Percentiles rank a stretch among this genome's conserved stretches.
These are phyloP conservation scores for Rhynchospora pubera DNA, from an alignment of 176 grass and related monocot species.

Conservation along the genomic window DNA sequence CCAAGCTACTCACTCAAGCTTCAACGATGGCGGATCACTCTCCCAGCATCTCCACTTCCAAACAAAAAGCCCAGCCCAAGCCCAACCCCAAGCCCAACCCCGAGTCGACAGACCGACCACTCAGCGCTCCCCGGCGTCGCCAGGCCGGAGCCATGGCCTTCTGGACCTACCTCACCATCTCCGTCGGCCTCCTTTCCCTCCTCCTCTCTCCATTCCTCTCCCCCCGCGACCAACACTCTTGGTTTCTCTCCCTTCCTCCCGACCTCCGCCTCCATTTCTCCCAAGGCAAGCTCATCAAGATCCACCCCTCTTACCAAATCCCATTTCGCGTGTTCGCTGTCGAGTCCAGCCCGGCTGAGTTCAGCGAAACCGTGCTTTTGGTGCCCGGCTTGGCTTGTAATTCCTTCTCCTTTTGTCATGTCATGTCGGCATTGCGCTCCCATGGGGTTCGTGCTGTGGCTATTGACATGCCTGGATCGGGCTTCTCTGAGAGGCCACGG, in stretches of 20 bases:
- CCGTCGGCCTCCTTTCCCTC: slow-evolving; percentile 48
- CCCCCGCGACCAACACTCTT: slow-evolving; percentile 11
- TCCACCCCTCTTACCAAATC: slow-evolving; percentile 6
- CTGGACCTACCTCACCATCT: slow-evolving; percentile 71
- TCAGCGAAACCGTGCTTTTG: slow-evolving; percentile 34
- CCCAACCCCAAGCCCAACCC: too few species aligned
- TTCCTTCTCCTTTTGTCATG: slow-evolving; percentile 59
- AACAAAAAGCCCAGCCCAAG: background rate
- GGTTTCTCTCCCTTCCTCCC: slow-evolving; percentile 28
- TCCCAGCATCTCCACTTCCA: background rate
- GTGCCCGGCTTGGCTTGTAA: slow-evolving; percentile 49
- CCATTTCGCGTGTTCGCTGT: slow-evolving; percentile 39
- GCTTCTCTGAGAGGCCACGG: slow-evolving; percentile 33
- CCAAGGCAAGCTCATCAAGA: slow-evolving; percentile 38
- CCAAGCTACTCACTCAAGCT: background rate
- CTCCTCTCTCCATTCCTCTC: slow-evolving; percentile 34
- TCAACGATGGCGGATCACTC: background rate
- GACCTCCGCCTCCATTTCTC: slow-evolving; percentile 37
- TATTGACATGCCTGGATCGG: slow-evolving; percentile 50
- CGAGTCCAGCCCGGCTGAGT: slow-evolving; percentile 25
- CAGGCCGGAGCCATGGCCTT: slow-evolving; percentile 39
- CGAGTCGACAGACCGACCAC: background rate
- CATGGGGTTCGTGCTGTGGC: slow-evolving; percentile 27
- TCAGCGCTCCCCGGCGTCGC: slow-evolving; percentile 18
- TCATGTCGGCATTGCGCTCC: slow-evolving; percentile 32